Conservation (phyloP, 2,329 filamentous ascomycete species). For the Herpotrichia juniperi region DNA sequence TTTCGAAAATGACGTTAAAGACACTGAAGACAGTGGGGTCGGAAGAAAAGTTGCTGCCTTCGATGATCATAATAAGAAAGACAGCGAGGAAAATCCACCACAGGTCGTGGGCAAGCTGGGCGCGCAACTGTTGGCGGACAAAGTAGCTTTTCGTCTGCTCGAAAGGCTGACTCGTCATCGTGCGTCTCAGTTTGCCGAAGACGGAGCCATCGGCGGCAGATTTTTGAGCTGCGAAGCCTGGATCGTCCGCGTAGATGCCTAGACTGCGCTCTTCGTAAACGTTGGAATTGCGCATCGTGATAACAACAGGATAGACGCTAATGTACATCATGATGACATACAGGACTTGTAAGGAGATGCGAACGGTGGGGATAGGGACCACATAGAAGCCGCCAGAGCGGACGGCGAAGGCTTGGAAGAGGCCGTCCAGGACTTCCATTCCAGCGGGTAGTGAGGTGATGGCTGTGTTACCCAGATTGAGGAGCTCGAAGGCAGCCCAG, state of each 20-base stretch:
- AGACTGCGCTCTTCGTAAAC: conserved; percentile 68
- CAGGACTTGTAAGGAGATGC: conserved; percentile 62
- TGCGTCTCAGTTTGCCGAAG: conserved; percentile 17
- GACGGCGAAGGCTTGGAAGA: conserved; percentile 64
- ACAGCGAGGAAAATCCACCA: conserved; percentile 54
- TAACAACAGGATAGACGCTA: conserved; percentile 65
- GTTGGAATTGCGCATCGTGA: conserved; percentile 64
- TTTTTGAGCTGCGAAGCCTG: conserved; percentile 13
- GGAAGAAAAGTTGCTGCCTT: conserved; percentile 41
- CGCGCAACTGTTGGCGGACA: conserved; percentile 51
- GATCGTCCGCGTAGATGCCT: conserved; percentile 60
- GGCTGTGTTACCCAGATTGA: conserved; percentile 62
- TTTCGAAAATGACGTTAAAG: conserved; percentile 56
- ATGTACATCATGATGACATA: conserved; percentile 71
- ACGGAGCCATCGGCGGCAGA: not conserved
- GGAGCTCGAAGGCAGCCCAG: conserved; percentile 57
- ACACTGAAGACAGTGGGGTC: conserved; percentile 47
- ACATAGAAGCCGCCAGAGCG: conserved; percentile 58
- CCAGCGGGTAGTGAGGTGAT: conserved; percentile 55
- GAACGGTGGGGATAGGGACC: conserved; percentile 56
- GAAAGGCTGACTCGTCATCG: conserved; percentile 10
- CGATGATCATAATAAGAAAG: conserved; percentile 55
- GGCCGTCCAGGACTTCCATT: conserved; percentile 59
- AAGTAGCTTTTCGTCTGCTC: conserved; percentile 44
- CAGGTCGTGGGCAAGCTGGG: conserved; percentile 54